A percentile compares a stretch with the other conserved stretches of the same genome.
These are phyloP conservation scores for Lepiota venenata DNA, from an alignment of 768 basidiomycete species.

Conservation along the genomic window DNA sequence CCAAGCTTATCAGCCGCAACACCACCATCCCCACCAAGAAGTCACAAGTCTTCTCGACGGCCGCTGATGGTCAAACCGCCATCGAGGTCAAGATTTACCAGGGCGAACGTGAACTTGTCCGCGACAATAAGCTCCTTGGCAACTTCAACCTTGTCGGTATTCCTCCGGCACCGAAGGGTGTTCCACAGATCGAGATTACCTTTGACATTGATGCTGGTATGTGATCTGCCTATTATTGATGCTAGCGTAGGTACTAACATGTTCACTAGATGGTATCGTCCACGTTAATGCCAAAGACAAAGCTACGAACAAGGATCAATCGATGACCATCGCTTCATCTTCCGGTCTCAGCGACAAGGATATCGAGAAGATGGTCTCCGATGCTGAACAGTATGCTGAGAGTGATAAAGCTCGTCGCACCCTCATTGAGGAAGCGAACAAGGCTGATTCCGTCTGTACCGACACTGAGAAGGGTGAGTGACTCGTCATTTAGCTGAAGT, in stretches of 20 bases:
- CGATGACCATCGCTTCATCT: conserved; percentile 96
- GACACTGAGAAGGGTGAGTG: conserved; percentile 92
- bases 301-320: conserved; percentile 87
- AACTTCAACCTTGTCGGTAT: conserved; percentile 99
- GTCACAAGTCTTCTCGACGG: conserved; percentile 98
- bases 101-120: conserved; percentile 97
- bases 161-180: conserved; percentile 80
- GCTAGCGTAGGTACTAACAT: conserved; percentile 8
- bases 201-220: conserved; percentile 96
- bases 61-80: conserved; percentile 98
- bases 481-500: neutral
- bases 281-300: conserved; percentile 96
- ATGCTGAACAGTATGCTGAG: conserved; percentile 93
- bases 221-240: conserved; percentile 16
- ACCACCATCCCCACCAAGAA: conserved; percentile 99
- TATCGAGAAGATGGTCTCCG: conserved; percentile 94
- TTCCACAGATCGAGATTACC: conserved; percentile 85
- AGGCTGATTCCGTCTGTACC: conserved; percentile 88
- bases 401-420: conserved; percentile 82
- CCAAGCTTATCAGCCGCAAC: conserved; percentile 96
- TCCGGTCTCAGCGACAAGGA: conserved; percentile 96
- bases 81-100: conserved; percentile 99
- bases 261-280: conserved; percentile 79
- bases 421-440: conserved; percentile 95
- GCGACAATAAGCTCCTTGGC: conserved; percentile 97